Evolutionary conservation across 2,329 filamentous ascomycete species (phyloP), one percentile per base, ranked within the genome.

Genomic region (Scopulariopsis brevicaulis): DNA sequence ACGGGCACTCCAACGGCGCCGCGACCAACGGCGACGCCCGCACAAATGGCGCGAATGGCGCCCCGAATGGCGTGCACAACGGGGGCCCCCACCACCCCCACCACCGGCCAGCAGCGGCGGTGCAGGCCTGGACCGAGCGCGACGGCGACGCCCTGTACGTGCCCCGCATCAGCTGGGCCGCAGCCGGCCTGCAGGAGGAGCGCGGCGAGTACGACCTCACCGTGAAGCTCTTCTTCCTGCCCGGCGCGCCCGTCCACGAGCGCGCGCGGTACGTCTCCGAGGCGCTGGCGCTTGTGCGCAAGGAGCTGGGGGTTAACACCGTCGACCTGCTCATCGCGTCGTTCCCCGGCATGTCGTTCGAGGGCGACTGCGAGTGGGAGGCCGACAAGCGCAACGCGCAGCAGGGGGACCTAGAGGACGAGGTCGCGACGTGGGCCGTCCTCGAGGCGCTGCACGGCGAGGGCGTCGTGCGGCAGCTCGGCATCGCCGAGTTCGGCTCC

Each of bases 191-290:
- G 53, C 78, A 83, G 35, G 94, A 99, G 68, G 91, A 96, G 64
- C 78, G 87, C 28, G 78, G 81, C 60, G 85, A 91, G 64, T 99
- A 99, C 75, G 91, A 96, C 68, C 91, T 96, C 66, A 96, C 93
- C 0, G 86, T 94, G 61, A 99, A 99, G 73, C 74, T 99, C 24
- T 99, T 99, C 77, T 95, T 94, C 71, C 80, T 97, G 32, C 87
- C 90, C 1, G 82, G 81, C 20, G 82, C 89, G 57, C 78, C 85
- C 11, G 74, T 82, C 1, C 77, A 79, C 20, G 74, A 84, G 62
- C 83, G 93, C 60, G 82, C 81, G 63, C 76, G 77, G 58, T 86
- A 96, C 68, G 87, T 89, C 10, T 74, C 80, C 58, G 88, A 95
- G 67, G 93, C 94, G 1, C 78, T 99, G 63, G 77, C 83, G 56